phyloP scores from a whole-genome alignment of 805 yeast genomes.

The Kazachstania bromeliacearum region DNA sequence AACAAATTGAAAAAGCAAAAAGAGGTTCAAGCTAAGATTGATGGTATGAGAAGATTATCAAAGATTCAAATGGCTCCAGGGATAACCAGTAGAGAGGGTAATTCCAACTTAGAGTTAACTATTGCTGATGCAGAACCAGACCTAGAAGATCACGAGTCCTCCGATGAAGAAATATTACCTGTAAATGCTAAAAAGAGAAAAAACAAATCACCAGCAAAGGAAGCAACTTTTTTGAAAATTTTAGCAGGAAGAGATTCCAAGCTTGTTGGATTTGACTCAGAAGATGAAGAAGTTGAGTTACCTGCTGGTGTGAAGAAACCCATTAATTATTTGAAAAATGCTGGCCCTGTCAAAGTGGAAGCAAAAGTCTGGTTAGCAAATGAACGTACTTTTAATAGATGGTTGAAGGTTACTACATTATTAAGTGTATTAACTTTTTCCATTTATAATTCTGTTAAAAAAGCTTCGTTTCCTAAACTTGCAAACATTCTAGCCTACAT shows the following conservation, averaged over 20 bases:
- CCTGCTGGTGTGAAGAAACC: slow-evolving; percentile 91
- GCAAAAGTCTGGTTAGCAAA: slow-evolving; percentile 98
- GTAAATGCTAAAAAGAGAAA: slow-evolving; percentile 7
- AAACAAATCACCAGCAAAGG: slow-evolving; percentile 23
- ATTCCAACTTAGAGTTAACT: not conserved
- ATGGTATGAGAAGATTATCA: slow-evolving; percentile 31
- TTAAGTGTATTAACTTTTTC: slow-evolving; percentile 79
- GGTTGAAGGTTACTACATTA: slow-evolving; percentile 85
- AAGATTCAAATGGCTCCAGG: slow-evolving; percentile 8
- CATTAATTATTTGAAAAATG: slow-evolving; percentile 64
- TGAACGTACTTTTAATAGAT: slow-evolving; percentile 91
- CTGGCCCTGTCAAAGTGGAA: slow-evolving; percentile 89
- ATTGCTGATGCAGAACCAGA: slow-evolving; percentile 30
- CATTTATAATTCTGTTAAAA: slow-evolving; percentile 63
- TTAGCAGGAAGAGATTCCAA: slow-evolving; percentile 35
- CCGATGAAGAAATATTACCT: slow-evolving; percentile 31
- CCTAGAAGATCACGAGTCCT: slow-evolving; percentile 50
- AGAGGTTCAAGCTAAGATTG: slow-evolving; percentile 28
- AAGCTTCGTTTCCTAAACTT: slow-evolving; percentile 51
- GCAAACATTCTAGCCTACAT: slow-evolving; percentile 68
- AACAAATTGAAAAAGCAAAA: slow-evolving; percentile 41
- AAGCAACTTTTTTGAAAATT: slow-evolving; percentile 29
- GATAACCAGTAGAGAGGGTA: not conserved
- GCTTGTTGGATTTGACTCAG: slow-evolving; percentile 59
- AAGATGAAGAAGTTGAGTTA: slow-evolving; percentile 74